Evolutionary conservation across 345 rosid species (phyloP).

Genomic region (Pugionium dolabratum): DNA sequence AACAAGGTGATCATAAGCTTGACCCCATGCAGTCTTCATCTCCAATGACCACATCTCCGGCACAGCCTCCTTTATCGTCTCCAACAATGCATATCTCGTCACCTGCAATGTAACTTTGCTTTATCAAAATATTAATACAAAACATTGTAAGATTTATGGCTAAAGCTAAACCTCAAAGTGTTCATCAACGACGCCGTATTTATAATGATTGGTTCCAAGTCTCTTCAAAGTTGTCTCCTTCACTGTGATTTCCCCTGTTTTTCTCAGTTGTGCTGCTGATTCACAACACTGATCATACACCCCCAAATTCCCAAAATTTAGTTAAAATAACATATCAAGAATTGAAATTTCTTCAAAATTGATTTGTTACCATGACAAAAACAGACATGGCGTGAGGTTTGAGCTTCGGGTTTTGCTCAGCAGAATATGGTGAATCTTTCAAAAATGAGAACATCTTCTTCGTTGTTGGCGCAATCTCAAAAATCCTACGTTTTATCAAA

Average conservation of each 20-base stretch:
- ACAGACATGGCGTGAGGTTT: constrained; percentile 80
- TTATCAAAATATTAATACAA: background rate
- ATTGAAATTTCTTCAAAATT: background rate
- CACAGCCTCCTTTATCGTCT: constrained; percentile 74
- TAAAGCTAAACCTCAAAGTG: constrained; percentile 60
- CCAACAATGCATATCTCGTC: constrained; percentile 65
- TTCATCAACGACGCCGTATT: constrained; percentile 64
- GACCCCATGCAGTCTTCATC: constrained; percentile 80
- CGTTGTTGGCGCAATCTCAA: constrained; percentile 84
- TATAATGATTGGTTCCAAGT: constrained; percentile 64
- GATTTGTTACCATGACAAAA: constrained; percentile 62
- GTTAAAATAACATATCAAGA: background rate
- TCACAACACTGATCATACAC: constrained; percentile 65
- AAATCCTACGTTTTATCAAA: constrained; percentile 44
- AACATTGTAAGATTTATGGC: background rate
- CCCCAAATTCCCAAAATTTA: background rate
- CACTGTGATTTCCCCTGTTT: constrained; percentile 64
- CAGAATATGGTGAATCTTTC: constrained; percentile 61
- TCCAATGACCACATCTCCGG: constrained; percentile 85
- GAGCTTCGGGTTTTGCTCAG: constrained; percentile 72
- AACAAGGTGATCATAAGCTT: constrained; percentile 74
- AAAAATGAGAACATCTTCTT: constrained; percentile 71
- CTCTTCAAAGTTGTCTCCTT: constrained; percentile 68
- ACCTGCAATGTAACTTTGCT: constrained; percentile 58
- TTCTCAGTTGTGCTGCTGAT: constrained; percentile 68